Evolutionary conservation across 2,329 filamentous ascomycete species (phyloP).

Genomic region (Escovopsis sp.): DNA sequence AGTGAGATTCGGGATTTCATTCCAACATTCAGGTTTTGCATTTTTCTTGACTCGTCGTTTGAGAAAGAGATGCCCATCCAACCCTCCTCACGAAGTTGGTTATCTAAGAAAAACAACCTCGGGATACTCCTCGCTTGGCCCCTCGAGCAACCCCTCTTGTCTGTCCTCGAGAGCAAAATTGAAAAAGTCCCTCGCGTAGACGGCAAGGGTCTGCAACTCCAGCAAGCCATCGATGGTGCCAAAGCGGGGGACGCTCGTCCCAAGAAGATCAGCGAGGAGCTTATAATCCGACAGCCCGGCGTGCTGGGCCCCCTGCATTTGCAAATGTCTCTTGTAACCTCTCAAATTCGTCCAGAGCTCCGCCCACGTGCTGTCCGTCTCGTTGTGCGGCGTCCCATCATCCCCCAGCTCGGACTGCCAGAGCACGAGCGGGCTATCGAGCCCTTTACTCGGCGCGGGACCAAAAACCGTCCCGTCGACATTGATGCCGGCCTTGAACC

Average conservation of each 20-base stretch:
- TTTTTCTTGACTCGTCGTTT: too few species aligned
- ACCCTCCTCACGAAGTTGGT: too few species aligned
- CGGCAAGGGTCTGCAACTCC: neutral
- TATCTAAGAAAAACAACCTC: conserved; percentile 1
- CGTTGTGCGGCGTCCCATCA: neutral
- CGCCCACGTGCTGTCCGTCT: conserved; percentile 1
- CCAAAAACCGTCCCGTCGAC: conserved; percentile 2
- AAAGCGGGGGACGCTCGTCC: neutral
- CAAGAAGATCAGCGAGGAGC: conserved; percentile 1
- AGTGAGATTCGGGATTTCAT: too few species aligned
- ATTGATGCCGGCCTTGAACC: conserved; percentile 4
- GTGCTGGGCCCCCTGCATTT: conserved; percentile 1
- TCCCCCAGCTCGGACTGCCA: neutral
- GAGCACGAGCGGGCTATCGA: conserved; percentile 1
- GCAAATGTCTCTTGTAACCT: conserved; percentile 1
- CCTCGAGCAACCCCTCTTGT: neutral
- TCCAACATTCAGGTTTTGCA: too few species aligned
- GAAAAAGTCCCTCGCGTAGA: conserved; percentile 3
- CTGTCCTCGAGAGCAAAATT: conserved; percentile 1
- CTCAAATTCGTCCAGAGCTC: conserved; percentile 1
- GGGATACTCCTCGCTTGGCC: neutral
- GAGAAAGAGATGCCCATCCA: too few species aligned
- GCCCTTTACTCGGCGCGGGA: neutral
- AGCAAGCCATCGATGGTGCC: conserved; percentile 1
- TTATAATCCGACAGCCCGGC: neutral